phyloP scores from a whole-genome alignment of 352 stramenopile genomes.

The Pelagophyceae sp. region DNA sequence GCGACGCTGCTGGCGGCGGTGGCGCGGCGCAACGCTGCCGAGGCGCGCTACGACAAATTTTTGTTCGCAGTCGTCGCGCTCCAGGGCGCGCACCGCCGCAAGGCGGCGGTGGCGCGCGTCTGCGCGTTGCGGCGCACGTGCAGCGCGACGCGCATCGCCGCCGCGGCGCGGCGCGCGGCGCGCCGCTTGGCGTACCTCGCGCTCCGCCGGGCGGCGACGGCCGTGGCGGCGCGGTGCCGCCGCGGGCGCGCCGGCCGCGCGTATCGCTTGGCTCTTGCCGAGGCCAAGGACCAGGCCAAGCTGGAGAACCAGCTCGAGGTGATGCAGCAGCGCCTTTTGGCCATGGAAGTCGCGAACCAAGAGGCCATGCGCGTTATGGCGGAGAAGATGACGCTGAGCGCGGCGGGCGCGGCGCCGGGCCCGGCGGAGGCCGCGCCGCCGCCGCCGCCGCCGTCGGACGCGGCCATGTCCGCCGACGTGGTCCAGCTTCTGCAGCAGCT shows the following conservation, averaged over 20 bases:
- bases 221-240: not conserved
- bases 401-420: conserved; percentile 26
- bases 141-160: not conserved
- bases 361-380: conserved; percentile 3
- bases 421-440: not conserved
- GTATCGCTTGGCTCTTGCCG: conserved; percentile 38
- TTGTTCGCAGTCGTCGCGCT: not conserved
- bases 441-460: not conserved
- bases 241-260: conserved; percentile 14
- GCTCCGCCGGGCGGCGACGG: not conserved
- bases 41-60: not conserved
- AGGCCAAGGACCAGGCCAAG: conserved; percentile 86
- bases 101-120: not conserved
- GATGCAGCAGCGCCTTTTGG: conserved; percentile 64
- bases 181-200: not conserved
- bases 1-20: not conserved
- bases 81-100: not conserved
- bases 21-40: not conserved
- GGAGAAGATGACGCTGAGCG: conserved; percentile 26
- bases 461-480: not conserved
- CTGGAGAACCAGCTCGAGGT: conserved; percentile 86
- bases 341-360: conserved; percentile 26
- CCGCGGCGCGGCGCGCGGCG: not conserved
- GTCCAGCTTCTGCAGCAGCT: conserved; percentile 27
- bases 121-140: not conserved